Base-by-base conservation (phyloP, 805 yeast species). In the Torulaspora gathmanii region DNA sequence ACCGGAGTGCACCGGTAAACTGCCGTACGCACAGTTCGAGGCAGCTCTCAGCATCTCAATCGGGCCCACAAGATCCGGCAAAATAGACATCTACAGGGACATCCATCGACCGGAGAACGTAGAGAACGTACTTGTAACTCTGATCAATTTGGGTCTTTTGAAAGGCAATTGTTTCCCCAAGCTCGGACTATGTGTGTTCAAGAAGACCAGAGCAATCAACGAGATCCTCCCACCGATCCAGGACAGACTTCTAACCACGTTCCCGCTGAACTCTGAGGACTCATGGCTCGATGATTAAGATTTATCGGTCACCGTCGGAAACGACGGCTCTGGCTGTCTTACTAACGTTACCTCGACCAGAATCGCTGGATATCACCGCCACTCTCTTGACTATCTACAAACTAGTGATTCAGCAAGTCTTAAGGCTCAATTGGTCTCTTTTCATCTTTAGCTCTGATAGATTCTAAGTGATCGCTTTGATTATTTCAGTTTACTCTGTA, bases 121-220 rank as follows among this genome's bases (percentile, higher is more conserved):
- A 5, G 65, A 62, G 37, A 60, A 61, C 41, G 50, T 63, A 2
- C 48, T 64, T 6, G 59, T 60, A 3, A 60, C 67, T 2, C 53
- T 64, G 10, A 60, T 59, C 40, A 61, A 58, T 27, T 43, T 61
- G 33, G 62, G 61, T 2, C 52, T 61, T 31, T 41, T 63, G 22
- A 54, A 63, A 42, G 69, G 66, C 22, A 64, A 64, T 44, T 63
- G 67, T 40, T 63, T 62, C 51, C 69, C 68, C 22, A 25, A 51
- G 17, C 34, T 56, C 40, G 50, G 53, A 39, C 47, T 61, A 17
- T 60, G 64, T 34, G 67, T 64, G 4, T 57, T 61, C 35, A 59
- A 57, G 42, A 63, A 58, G 47, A 59, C 65, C 2, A 42, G 36
- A 2, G 46, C 52, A 26, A 46, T 63, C 4, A 41, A 42, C 13